Evolutionary conservation across 371 early-diverging fungal species (phyloP).

Genomic region (Coemansia sp.): DNA sequence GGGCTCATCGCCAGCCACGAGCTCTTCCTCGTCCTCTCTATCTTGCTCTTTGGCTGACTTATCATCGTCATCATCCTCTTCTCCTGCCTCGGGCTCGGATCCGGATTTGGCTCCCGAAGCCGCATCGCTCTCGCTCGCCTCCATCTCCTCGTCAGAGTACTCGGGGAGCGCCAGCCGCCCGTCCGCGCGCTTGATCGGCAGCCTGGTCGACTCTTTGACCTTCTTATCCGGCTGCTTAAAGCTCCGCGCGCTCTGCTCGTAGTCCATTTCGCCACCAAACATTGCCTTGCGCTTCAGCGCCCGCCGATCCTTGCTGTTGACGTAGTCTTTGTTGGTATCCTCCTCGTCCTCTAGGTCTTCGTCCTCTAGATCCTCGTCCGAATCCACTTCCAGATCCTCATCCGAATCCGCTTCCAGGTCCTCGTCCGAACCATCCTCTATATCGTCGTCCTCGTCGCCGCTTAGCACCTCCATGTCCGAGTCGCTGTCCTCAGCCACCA

Average conservation of each 20-base stretch:
- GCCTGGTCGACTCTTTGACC: slow-evolving; percentile 27
- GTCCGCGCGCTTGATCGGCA: slow-evolving; percentile 47
- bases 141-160: slow-evolving; percentile 30
- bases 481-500: slow-evolving; percentile 24
- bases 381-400: background rate
- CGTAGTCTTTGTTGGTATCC: background rate
- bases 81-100: background rate
- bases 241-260: slow-evolving; percentile 32
- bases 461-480: slow-evolving; percentile 35
- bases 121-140: background rate
- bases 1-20: slow-evolving; percentile 4
- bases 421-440: background rate
- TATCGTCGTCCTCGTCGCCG: slow-evolving; percentile 7
- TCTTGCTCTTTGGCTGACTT: background rate
- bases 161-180: slow-evolving; percentile 41
- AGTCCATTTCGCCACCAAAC: slow-evolving; percentile 39
- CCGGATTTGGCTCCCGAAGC: background rate
- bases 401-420: background rate
- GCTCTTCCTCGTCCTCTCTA: background rate
- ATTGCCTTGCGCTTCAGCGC: slow-evolving; percentile 44
- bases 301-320: slow-evolving; percentile 43
- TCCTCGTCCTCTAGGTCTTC: background rate
- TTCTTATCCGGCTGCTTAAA: slow-evolving; percentile 39
- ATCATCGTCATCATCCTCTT: background rate
- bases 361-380: background rate